phyloP scores from a whole-genome alignment of 768 basidiomycete species.

The Phaeotremella fagi region DNA sequence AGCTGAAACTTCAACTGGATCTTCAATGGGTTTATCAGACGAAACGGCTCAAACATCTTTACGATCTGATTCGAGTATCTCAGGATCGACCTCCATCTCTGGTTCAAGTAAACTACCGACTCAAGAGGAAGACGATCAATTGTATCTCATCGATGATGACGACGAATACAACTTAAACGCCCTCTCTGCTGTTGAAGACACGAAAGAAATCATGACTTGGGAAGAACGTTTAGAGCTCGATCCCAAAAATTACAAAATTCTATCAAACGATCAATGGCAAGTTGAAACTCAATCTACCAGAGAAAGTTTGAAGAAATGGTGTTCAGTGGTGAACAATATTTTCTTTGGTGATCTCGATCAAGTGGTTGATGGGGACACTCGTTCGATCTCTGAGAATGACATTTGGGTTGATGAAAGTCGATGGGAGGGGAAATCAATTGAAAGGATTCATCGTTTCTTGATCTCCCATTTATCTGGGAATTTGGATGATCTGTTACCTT shows the following conservation, averaged over 20 bases:
- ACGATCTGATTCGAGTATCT: slow-evolving; percentile 12
- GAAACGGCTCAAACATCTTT: slow-evolving; percentile 4
- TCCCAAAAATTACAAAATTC: slow-evolving; percentile 16
- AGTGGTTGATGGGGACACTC: not conserved
- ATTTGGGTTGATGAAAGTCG: slow-evolving; percentile 21
- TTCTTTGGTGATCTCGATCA: slow-evolving; percentile 11
- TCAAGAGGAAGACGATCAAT: slow-evolving; percentile 45
- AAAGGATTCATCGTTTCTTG: slow-evolving; percentile 36
- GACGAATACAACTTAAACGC: slow-evolving; percentile 58
- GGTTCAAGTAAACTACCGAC: slow-evolving; percentile 18
- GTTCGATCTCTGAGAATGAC: slow-evolving; percentile 15
- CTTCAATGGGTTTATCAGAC: not conserved
- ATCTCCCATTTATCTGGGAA: slow-evolving; percentile 27
- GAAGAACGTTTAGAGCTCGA: slow-evolving; percentile 35
- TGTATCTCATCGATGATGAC: no score
- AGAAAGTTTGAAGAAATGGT: slow-evolving; percentile 21
- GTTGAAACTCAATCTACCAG: slow-evolving; percentile 14
- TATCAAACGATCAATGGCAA: slow-evolving; percentile 13
- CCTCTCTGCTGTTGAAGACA: slow-evolving; percentile 14
- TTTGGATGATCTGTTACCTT: slow-evolving; percentile 21
- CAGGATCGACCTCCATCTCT: slow-evolving; percentile 9
- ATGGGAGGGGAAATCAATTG: slow-evolving; percentile 15
- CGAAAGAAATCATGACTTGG: slow-evolving; percentile 20
- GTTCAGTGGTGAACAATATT: slow-evolving; percentile 22
- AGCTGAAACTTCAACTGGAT: not conserved